Conservation (phyloP, 192 early-diverging fungal species). For the Obelidium mucronatum region DNA sequence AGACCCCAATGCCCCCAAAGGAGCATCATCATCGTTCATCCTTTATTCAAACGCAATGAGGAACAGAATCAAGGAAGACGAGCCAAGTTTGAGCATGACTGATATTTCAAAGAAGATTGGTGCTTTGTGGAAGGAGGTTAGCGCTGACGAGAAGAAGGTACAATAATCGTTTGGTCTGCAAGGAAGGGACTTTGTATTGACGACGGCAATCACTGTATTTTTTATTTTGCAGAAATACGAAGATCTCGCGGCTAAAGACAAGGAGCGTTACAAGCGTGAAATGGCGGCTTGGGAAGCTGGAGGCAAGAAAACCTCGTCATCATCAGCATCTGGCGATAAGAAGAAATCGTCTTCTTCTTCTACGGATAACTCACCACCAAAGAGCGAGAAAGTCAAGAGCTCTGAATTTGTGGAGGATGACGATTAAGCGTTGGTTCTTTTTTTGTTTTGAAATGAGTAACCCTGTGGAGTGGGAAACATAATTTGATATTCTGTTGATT, state of each 20-base stretch:
- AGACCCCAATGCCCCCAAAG: slow-evolving; percentile 86
- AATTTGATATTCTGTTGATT: too few relatives aligned
- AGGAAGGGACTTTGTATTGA: background rate
- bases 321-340: background rate
- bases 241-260: slow-evolving; percentile 48
- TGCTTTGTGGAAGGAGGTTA: slow-evolving; percentile 70
- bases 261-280: slow-evolving; percentile 53
- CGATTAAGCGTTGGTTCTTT: slow-evolving; percentile 13
- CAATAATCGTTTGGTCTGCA: background rate
- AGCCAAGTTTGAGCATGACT: slow-evolving; percentile 63
- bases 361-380: too few relatives aligned
- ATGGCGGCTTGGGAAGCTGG: slow-evolving; percentile 40
- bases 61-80: slow-evolving; percentile 68
- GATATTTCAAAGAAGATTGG: slow-evolving; percentile 79
- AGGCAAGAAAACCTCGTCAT: background rate
- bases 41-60: slow-evolving; percentile 85
- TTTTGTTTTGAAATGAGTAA: too few relatives aligned
- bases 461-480: too few relatives aligned
- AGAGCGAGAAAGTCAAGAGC: slow-evolving; percentile 16
- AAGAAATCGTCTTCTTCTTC: too few relatives aligned
- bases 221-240: slow-evolving; percentile 47
- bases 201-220: background rate
- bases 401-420: slow-evolving; percentile 28
- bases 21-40: slow-evolving; percentile 83
- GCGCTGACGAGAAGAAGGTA: slow-evolving; percentile 63